Evolutionary conservation across 495 filamentous ascomycete genomes (phyloP).

Genomic region (Aspergillus carlsbadensis): DNA sequence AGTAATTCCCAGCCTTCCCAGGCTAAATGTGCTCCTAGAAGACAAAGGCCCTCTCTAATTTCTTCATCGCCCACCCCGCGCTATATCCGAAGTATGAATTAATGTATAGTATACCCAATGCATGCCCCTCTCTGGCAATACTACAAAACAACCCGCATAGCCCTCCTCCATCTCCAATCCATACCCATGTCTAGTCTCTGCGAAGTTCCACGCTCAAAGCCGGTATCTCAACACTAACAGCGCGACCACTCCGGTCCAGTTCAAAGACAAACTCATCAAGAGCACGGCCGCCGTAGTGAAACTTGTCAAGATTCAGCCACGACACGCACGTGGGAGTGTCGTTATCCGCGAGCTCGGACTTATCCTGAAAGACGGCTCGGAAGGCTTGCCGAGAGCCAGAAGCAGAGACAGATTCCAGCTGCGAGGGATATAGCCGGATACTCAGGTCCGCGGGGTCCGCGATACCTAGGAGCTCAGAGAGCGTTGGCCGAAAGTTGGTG

Average conservation of each 20-base stretch:
- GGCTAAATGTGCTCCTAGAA: no score
- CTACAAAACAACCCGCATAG: no score
- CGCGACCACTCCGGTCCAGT: slow-evolving; percentile 36
- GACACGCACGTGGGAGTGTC: slow-evolving; percentile 40
- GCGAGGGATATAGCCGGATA: slow-evolving; percentile 49
- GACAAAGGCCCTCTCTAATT: no score
- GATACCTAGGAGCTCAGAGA: slow-evolving; percentile 28
- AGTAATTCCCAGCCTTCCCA: no score
- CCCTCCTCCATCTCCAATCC: no score
- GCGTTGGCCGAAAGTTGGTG: slow-evolving; percentile 37
- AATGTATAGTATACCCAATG: no score
- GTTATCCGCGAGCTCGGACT: slow-evolving; percentile 26
- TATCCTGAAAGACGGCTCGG: slow-evolving; percentile 46
- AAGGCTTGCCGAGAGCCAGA: slow-evolving; percentile 33
- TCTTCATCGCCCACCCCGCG: no score
- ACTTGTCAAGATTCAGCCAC: slow-evolving; percentile 48
- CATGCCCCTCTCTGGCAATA: no score
- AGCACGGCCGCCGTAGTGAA: slow-evolving; percentile 38
- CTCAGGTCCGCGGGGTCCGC: slow-evolving; percentile 29
- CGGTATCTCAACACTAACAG: slow-evolving; percentile 41
- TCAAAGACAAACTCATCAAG: slow-evolving; percentile 54
- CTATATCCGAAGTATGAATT: no score
- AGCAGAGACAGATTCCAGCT: background rate
- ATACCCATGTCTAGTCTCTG: background rate
- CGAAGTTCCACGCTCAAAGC: slow-evolving; percentile 33